Evolutionary conservation across 257 asterid species (phyloP), one percentile per base, ranked within the genome.

Genomic region (Schizonepeta tenuifolia): DNA sequence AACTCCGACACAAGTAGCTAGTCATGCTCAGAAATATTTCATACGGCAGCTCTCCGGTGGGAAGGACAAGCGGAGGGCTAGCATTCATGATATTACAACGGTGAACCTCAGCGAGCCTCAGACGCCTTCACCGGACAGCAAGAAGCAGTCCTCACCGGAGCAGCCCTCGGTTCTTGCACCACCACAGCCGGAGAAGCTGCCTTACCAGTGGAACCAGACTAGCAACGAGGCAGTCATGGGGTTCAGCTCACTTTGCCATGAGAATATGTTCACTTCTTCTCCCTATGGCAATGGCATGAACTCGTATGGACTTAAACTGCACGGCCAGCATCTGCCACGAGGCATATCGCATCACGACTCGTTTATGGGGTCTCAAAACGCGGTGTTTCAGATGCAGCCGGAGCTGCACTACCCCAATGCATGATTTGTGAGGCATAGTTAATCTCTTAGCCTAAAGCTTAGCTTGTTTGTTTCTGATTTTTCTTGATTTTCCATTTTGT

Each of bases 1-100:
- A 61, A 95, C 97, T 7, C 99, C 99, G 7, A 92, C 99, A 13
- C 99, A 95, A 78, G 99, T 95, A 5, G 99, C 99, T 1, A 95
- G 99, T 73, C 99, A 92, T 82, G 99, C 99, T 21, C 99, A 95
- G 61, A 95, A 95, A 81, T 95, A 91, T 61, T 95, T 90, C 84
- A 92, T 92, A 47, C 79, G 99, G 73, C 99, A 92, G 47, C 93
- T 87, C 28, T 88, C 98, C 0, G 96, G 97, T 0, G 93, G 98
- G 2, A 95, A 92, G 75, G 99, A 95, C 55, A 92, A 92, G 78
- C 84, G 96, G 77, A 83, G 99, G 41, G 98, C 99, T 0, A 95
- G 98, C 81, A 95, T 95, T 78, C 99, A 95, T 18, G 99, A 95
- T 51, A 95, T 92, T 57, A 95, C 99, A 1, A 95, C 96, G 0